Base-by-base conservation (phyloP, 2,329 filamentous ascomycete genomes). In the Davidsoniella eucalypti region DNA sequence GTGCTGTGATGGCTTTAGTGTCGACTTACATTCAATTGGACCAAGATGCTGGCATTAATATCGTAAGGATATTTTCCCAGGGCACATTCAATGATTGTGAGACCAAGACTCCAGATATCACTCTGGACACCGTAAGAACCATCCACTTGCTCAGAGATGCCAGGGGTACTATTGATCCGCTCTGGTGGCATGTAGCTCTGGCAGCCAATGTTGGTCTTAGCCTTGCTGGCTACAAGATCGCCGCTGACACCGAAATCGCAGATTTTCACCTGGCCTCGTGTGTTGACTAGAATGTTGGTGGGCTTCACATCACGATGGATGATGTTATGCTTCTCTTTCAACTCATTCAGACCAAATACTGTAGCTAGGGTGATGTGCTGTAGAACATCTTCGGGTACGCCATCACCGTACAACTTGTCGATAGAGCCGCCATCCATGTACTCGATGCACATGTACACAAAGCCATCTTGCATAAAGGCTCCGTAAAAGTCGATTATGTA, bases 101-200 rank as follows among this genome's bases (percentile, higher is more conserved):
- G 65, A 14, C 92, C 92, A 57, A 98, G 67, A 64, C 87, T 94
- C 92, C 92, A 98, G 53, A 98, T 90, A 62, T 98, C 92, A 61
- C 87, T 94, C 66, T 96, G 92, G 38, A 98, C 92, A 62, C 86
- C 94, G 65, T 98, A 98, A 2, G 90, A 94, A 51, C 90, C 90
- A 53, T 82, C 82, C 18, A 38, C 51, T 14, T 42, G 26, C 5
- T 76, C 72, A 52, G 84, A 78, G 59, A 87, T 78, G 18, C 83
- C 83, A 51, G 40, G 10, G 9, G 36, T 37, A 18, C 46, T 49
- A 16, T 52, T 87, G 59, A 98, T 98, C 56, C 92, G 73, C 65
- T 98, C 92, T 0, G 92, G 92, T 0, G 92, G 92, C 92, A 98
- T 98, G 67, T 98, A 98, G 61, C 88, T 95, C 67, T 98, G 92